These are phyloP conservation scores for Leccinum pachyderme DNA, from an alignment of 1,284 basidiomycete genomes.

Conservation along the genomic window DNA sequence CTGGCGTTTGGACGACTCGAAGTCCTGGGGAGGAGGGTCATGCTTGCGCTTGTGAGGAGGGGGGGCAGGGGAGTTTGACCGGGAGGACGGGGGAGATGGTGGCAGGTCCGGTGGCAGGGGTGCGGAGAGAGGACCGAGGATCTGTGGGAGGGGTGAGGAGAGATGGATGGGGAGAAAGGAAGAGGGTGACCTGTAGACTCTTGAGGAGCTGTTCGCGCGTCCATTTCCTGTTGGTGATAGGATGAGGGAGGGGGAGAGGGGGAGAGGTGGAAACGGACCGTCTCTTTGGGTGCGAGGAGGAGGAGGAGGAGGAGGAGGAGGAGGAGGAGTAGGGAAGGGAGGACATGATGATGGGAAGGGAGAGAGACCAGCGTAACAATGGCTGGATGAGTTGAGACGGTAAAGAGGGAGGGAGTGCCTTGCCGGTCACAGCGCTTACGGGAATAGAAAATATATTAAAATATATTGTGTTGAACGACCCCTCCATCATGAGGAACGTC, in stretches of 20 bases:
- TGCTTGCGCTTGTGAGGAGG: constrained; percentile 56
- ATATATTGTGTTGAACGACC: constrained; percentile 3
- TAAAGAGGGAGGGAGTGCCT: constrained; percentile 35
- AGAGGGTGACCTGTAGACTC: constrained; percentile 50
- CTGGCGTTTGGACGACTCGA: constrained; percentile 54
- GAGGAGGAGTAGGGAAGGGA: constrained; percentile 22
- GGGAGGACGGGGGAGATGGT: constrained; percentile 65
- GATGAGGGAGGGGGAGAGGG: constrained; percentile 25
- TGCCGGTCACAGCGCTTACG: constrained; percentile 38
- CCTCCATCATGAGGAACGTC: constrained; percentile 1
- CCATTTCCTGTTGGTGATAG: constrained; percentile 46
- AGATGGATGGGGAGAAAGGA: not conserved
- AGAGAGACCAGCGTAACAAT: constrained; percentile 36
- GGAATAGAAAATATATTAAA: constrained; percentile 18
- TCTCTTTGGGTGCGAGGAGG: constrained; percentile 29
- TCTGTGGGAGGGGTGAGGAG: constrained; percentile 39
- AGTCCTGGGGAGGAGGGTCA: constrained; percentile 40
- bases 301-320: constrained; percentile 28
- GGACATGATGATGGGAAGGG: constrained; percentile 36
- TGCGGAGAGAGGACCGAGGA: constrained; percentile 53
- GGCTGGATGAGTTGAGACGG: constrained; percentile 35
- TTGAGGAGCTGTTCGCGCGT: constrained; percentile 60
- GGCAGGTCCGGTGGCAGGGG: constrained; percentile 63
- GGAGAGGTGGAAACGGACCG: constrained; percentile 35
- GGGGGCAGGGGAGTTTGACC: constrained; percentile 58